A percentile compares a stretch with the other conserved stretches of the same genome.
Conservation (phyloP, 495 filamentous ascomycete genomes). For the Geoglossum glabrum region DNA sequence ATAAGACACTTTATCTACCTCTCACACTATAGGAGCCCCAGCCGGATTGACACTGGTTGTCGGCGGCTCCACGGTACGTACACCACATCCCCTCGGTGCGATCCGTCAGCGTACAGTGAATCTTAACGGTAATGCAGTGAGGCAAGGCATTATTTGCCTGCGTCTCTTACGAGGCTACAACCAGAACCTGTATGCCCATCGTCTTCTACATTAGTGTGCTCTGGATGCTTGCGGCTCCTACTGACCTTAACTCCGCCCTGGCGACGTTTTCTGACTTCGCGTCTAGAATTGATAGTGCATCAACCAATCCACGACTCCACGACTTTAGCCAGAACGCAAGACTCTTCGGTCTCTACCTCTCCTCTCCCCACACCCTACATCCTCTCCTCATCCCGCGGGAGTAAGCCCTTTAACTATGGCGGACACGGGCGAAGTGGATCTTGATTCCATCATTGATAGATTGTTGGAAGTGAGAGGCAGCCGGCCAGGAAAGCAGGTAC, state of each 20-base stretch:
- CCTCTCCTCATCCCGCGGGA: neutral
- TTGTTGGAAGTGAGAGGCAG: conserved; percentile 95
- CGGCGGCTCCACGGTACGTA: neutral
- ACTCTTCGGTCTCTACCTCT: neutral
- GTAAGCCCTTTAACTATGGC: conserved; percentile 39
- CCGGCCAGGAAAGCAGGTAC: conserved; percentile 94
- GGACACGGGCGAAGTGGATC: conserved; percentile 89
- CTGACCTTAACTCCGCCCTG: neutral
- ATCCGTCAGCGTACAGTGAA: neutral
- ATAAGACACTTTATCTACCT: neutral
- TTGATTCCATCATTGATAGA: conserved; percentile 98
- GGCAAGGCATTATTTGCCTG: neutral
- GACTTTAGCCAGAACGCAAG: neutral
- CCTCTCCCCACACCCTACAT: neutral
- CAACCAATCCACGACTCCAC: neutral
- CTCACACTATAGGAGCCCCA: neutral
- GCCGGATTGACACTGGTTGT: neutral
- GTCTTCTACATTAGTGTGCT: neutral
- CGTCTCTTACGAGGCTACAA: neutral
- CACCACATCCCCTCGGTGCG: neutral
- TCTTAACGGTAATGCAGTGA: neutral
- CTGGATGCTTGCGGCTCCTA: neutral
- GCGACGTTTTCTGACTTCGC: neutral
- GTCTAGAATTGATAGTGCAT: neutral
- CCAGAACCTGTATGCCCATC: neutral